Percentiles rank a stretch among this genome's conserved stretches.
Conservation (phyloP, 441 rosid species). For the Pelargonium hybrid region DNA sequence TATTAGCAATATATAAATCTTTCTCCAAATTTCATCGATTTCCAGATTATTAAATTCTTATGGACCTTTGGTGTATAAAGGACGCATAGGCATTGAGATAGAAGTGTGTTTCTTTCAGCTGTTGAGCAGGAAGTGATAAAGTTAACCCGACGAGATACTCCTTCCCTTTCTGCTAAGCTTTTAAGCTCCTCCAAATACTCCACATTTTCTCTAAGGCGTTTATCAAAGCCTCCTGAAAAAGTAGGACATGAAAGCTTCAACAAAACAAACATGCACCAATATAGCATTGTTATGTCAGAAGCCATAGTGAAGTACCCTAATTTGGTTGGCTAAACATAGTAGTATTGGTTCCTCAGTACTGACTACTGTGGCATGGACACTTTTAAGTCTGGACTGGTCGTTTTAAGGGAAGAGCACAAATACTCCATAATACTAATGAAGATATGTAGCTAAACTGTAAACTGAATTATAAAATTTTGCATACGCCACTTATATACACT, state of each 20-base stretch:
- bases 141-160: constrained; percentile 40
- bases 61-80: constrained; percentile 73
- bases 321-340: not conserved
- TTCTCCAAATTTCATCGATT: not conserved
- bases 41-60: not conserved
- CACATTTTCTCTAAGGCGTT: constrained; percentile 68
- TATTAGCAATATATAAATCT: not conserved
- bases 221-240: constrained; percentile 69
- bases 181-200: constrained; percentile 73
- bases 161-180: constrained; percentile 53
- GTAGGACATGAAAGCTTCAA: not conserved
- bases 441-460: not conserved
- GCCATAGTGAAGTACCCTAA: not conserved
- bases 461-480: not conserved
- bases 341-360: not conserved
- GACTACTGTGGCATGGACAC: not conserved
- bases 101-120: constrained; percentile 66
- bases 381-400: not conserved
- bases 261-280: not conserved
- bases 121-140: constrained; percentile 80
- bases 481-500: not conserved
- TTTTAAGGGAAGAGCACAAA: not conserved
- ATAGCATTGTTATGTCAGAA: not conserved
- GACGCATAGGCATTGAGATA: constrained; percentile 61
- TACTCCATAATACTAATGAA: not conserved